Conservation (phyloP, 2,329 filamentous ascomycete genomes). For the Sporothrix brasiliensis region DNA sequence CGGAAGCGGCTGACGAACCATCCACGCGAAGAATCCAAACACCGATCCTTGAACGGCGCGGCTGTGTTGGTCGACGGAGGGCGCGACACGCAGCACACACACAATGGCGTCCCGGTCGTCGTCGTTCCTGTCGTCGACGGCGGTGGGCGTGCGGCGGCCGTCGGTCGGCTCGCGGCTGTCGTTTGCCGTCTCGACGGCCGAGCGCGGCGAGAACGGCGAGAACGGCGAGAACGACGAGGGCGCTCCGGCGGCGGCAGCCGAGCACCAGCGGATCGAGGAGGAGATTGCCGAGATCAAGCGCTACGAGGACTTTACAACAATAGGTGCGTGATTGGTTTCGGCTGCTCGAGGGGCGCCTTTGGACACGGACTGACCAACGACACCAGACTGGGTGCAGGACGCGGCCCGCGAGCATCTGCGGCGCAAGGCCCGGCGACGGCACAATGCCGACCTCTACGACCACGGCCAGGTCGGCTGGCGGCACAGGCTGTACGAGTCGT, state of each 20-base stretch:
- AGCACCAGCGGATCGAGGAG: conserved; percentile 77
- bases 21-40: background rate
- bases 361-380: conserved; percentile 38
- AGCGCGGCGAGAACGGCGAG: conserved; percentile 49
- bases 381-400: conserved; percentile 90
- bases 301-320: conserved; percentile 98
- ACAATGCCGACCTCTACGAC: conserved; percentile 72
- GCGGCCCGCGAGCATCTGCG: conserved; percentile 85
- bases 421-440: conserved; percentile 73
- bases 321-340: conserved; percentile 55
- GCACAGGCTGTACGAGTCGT: conserved; percentile 78
- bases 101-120: conserved; percentile 33
- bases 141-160: conserved; percentile 47
- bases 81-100: background rate
- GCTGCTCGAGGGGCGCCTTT: too few species aligned
- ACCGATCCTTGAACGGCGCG: background rate
- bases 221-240: conserved; percentile 56
- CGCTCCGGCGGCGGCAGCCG: conserved; percentile 52
- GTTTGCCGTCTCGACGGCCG: conserved; percentile 64
- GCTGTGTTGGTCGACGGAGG: conserved; percentile 24
- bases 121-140: conserved; percentile 27
- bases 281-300: conserved; percentile 98
- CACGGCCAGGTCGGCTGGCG: conserved; percentile 72
- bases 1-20: background rate
- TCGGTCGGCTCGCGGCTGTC: conserved; percentile 68